Base-by-base conservation (phyloP, 306 rosid genomes). In the Prinsepia uniflora region DNA sequence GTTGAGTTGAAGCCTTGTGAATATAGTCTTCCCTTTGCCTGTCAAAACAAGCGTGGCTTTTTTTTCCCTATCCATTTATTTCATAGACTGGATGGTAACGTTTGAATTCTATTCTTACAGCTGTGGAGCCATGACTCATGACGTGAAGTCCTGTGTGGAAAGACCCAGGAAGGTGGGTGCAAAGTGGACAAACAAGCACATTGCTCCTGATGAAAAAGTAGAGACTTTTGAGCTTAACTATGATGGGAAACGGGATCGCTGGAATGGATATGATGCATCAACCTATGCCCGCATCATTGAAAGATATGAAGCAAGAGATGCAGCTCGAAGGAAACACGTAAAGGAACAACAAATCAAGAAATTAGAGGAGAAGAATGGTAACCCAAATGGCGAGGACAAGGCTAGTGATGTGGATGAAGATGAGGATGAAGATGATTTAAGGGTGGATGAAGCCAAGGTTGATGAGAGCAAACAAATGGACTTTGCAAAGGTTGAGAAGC, bases 401-500 rank as follows among this genome's bases (percentile, higher is more conserved):
- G 65, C 43, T 70, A 55, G 52, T 12, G 83, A 67, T 2, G 84
- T 73, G 71, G 96, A 85, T 50, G 85, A 81, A 0, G 93, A 81
- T 60, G 88, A 86, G 56, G 83, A 83, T 30, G 89, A 82, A 73
- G 89, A 89, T 68, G 84, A 61, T 72, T 60, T 85, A 49, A 86
- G 54, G 81, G 84, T 84, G 13, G 92, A 89, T 76, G 92, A 89
- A 78, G 91, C 96, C 40, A 89, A 89, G 75, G 92, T 86, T 63
- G 96, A 89, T 68, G 92, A 86, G 46, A 89, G 88, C 77, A 85
- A 89, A 67, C 88, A 86, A 60, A 76, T 86, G 88, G 92, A 86
- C 79, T 86, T 86, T 67, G 90, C 96, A 5, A 89, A 89, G 84
- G 96, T 89, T 79, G 90, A 89, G 75, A 89, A 89, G 64, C 87